A percentile compares a stretch with the other conserved stretches of the same genome.
Evolutionary conservation across 2,329 filamentous ascomycete species (phyloP).

Genomic region (Botrytis pseudocinerea): DNA sequence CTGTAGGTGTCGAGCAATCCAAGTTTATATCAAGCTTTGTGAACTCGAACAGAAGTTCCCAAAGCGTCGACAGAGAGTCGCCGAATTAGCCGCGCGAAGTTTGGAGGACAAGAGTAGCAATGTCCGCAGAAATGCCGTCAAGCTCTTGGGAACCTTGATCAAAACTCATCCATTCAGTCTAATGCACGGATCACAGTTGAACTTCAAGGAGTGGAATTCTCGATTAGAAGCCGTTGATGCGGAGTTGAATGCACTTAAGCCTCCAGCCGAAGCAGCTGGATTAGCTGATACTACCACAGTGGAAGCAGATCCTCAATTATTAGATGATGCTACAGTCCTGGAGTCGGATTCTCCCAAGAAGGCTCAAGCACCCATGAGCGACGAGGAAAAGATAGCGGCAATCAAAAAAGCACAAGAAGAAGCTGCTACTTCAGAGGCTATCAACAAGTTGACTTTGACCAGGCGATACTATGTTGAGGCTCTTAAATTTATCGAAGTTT

Average conservation of each 20-base stretch:
- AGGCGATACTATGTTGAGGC: constrained; percentile 92
- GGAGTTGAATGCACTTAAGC: constrained; percentile 78
- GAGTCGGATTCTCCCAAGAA: constrained; percentile 66
- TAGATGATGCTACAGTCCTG: constrained; percentile 86
- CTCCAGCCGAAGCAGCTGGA: constrained; percentile 71
- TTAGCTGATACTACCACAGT: constrained; percentile 61
- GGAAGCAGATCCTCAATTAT: constrained; percentile 73
- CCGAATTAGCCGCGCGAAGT: constrained; percentile 84
- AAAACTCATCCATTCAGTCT: constrained; percentile 93
- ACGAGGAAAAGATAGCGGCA: constrained; percentile 73
- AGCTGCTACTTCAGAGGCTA: constrained; percentile 82
- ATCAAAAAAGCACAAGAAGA: constrained; percentile 82
- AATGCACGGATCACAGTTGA: constrained; percentile 85
- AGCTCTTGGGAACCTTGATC: constrained; percentile 82
- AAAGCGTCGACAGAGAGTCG: constrained; percentile 82
- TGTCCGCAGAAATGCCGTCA: constrained; percentile 91
- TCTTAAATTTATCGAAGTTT: constrained; percentile 86
- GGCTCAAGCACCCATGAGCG: constrained; percentile 59
- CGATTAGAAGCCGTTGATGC: constrained; percentile 80
- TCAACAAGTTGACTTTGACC: constrained; percentile 84
- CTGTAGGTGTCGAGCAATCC: constrained; percentile 85
- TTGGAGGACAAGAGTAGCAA: constrained; percentile 98
- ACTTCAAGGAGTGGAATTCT: constrained; percentile 80
- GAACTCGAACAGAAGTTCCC: constrained; percentile 96
- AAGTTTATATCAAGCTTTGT: constrained; percentile 89